Conservation (phyloP, 2,329 filamentous ascomycete genomes). For the Colletotrichum karsti region DNA sequence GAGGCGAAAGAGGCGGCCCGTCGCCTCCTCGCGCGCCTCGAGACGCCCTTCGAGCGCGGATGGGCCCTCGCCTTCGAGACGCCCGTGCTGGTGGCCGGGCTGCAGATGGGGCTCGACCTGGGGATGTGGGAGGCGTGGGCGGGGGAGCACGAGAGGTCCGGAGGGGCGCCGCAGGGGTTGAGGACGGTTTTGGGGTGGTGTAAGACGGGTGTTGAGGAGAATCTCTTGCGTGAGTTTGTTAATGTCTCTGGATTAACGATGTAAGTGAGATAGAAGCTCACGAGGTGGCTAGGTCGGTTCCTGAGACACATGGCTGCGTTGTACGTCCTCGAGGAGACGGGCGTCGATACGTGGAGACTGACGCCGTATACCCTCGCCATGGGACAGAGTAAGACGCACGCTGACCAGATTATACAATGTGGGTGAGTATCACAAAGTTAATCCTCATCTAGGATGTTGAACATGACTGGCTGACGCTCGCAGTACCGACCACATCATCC, state of each 20-base stretch:
- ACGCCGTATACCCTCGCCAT: conserved; percentile 41
- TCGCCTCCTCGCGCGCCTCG: conserved; percentile 38
- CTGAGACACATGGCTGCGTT: conserved; percentile 40
- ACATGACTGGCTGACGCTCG: background rate
- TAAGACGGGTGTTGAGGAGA: conserved; percentile 34
- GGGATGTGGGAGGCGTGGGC: background rate
- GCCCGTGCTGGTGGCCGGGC: conserved; percentile 38
- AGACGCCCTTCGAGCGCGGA: conserved; percentile 41
- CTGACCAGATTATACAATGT: conserved; percentile 38
- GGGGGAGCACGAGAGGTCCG: background rate
- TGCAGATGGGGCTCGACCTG: conserved; percentile 36
- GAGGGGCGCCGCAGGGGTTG: background rate
- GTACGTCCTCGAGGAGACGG: conserved; percentile 40
- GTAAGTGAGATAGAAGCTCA: background rate
- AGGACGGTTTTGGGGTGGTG: background rate
- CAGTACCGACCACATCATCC: conserved; percentile 38
- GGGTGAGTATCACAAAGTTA: conserved; percentile 32
- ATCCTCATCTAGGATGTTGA: conserved; percentile 21
- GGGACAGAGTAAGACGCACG: conserved; percentile 39
- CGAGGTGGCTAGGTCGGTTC: conserved; percentile 33
- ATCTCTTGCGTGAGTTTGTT: conserved; percentile 36
- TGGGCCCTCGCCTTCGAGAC: conserved; percentile 41
- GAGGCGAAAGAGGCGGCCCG: conserved; percentile 34
- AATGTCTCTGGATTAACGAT: background rate
- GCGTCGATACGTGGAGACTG: conserved; percentile 38